phyloP scores from a whole-genome alignment of 140 eudicot genomes.

The Stevia rebaudiana region DNA sequence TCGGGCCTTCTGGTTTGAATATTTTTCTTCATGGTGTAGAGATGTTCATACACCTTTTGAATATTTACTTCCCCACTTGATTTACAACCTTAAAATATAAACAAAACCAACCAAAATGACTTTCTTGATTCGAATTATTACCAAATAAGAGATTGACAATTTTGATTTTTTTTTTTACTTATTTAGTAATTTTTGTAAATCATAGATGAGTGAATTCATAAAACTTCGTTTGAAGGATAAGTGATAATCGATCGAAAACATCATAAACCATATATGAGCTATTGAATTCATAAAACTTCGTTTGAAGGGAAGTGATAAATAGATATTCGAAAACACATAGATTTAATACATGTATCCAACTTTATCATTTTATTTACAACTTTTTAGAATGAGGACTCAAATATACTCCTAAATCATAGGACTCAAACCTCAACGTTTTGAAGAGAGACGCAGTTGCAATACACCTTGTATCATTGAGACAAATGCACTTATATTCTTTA shows the following conservation, averaged over 20 bases:
- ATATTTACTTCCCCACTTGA: constrained; percentile 30
- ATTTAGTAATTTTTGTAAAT: neutral
- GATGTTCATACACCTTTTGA: constrained; percentile 52
- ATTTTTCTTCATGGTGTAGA: constrained; percentile 45
- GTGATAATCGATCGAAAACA: too few species aligned
- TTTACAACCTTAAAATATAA: constrained; percentile 38
- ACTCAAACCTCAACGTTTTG: too few species aligned
- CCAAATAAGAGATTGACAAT: neutral
- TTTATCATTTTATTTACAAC: neutral
- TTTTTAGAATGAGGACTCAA: too few species aligned
- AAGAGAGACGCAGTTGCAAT: too few species aligned
- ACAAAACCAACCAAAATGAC: neutral
- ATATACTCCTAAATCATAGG: too few species aligned
- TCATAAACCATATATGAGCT: neutral
- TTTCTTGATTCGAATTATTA: constrained; percentile 6
- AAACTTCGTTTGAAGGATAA: neutral
- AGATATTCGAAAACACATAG: neutral
- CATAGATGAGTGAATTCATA: neutral
- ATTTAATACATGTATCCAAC: neutral
- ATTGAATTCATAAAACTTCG: neutral
- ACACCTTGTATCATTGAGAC: too few species aligned
- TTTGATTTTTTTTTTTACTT: too few species aligned
- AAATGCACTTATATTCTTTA: too few species aligned
- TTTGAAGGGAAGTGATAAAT: neutral
- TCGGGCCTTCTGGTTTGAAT: constrained; percentile 59